Percentiles rank a stretch among this genome's conserved stretches.
These are phyloP conservation scores for Nicotiana sylvestris DNA, from an alignment of 257 asterid species.

Conservation along the genomic window DNA sequence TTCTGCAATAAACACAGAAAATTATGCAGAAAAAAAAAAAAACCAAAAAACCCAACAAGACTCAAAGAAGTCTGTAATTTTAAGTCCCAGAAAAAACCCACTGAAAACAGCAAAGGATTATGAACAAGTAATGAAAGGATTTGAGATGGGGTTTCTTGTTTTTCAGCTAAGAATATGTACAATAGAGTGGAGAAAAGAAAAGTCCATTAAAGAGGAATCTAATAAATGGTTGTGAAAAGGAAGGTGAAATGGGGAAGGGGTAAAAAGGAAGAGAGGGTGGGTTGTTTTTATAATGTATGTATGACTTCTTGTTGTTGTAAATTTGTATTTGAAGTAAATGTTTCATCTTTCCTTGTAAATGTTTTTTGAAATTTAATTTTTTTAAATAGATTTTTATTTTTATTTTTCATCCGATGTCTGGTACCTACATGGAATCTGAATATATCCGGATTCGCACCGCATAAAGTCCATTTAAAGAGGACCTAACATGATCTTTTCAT, in stretches of 20 bases:
- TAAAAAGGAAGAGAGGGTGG: conserved; percentile 30
- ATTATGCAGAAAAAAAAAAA: conserved; percentile 20
- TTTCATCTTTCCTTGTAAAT: conserved; percentile 35
- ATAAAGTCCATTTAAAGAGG: too few species aligned
- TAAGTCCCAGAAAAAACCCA: conserved; percentile 52
- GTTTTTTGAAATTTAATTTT: conserved; percentile 7
- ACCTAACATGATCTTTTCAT: too few species aligned
- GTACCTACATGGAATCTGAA: too few species aligned
- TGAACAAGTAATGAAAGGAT: conserved; percentile 32
- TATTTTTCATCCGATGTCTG: too few species aligned
- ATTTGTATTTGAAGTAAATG: conserved; percentile 57
- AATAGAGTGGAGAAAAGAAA: conserved; percentile 45
- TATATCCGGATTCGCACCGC: too few species aligned
- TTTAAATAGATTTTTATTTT: neutral
- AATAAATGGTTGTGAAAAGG: conserved; percentile 57
- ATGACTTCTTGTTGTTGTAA: conserved; percentile 41
- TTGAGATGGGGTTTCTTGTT: conserved; percentile 32
- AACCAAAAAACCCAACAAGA: conserved; percentile 36
- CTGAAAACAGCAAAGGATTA: conserved; percentile 34
- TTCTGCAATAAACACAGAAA: conserved; percentile 26
- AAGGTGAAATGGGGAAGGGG: conserved; percentile 62
- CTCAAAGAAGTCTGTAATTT: conserved; percentile 22
- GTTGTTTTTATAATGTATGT: conserved; percentile 30
- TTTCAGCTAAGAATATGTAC: conserved; percentile 36
- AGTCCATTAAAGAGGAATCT: conserved; percentile 63